Evolutionary conservation across 306 rosid species (phyloP), one percentile per base, ranked within the genome.

Genomic region (Vigna hirtella): DNA sequence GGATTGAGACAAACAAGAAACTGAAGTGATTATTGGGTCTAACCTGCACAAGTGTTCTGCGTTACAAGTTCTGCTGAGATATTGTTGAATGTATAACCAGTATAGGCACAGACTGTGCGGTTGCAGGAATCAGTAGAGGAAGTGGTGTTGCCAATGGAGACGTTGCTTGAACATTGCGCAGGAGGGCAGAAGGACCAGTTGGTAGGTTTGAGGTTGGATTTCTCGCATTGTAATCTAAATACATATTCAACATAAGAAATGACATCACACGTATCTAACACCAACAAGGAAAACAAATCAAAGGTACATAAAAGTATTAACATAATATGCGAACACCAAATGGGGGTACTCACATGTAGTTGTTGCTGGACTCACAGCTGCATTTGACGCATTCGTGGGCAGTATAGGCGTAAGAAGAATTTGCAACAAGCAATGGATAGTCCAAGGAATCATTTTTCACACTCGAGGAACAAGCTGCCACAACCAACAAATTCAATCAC

Each of bases 321-420:
- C 26, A 42, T 42, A 9, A 24, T 57, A 10, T 12, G 1, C 4
- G 64, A 61, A 26, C 1, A 15, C 28, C 1, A 58, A 17, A 1
- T 45, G 9, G 4, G 20, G 47, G 40, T n/a, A 81, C 91, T 89
- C 61, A 94, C 98, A 51, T 66, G 61, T 18, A 82, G 34, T 77
- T 85, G 59, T 67, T 85, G 4, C 82, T 64, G 22, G 86, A 71
- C 32, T 82, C 74, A 26, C 98, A 87, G 8, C 36, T 76, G 90
- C 99, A 95, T 78, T 83, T 88, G 20, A 95, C 90, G 32, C 99
- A 95, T 14, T 78, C 52, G 50, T 77, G 32, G 10, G 99, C 99
- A 6, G 97, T 93, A 66, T 87, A 84, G 51, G 34, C 62, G 18
- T 85, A 79, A 42, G 91, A 87, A 9, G 65, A 83, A 28, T 81